These are phyloP conservation scores for Pichia sp. DNA, from an alignment of 1,139 yeast species.

Conservation along the genomic window DNA sequence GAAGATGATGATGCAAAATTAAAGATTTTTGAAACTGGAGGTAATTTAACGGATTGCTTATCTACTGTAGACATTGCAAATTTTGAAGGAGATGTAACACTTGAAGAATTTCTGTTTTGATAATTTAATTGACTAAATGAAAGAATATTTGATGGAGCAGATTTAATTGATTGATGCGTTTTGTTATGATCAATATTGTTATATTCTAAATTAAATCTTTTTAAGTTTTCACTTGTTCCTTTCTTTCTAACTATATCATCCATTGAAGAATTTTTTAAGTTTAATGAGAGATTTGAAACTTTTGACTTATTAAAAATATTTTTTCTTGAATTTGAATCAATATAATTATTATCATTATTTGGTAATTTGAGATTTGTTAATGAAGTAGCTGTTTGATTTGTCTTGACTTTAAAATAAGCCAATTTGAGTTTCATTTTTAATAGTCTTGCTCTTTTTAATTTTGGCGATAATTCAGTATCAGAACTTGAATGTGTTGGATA, in stretches of 20 bases:
- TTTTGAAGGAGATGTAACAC: conserved; percentile 23
- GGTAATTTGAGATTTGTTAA: conserved; percentile 25
- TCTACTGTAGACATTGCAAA: conserved; percentile 3
- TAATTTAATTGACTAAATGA: background rate
- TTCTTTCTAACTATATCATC: conserved; percentile 24
- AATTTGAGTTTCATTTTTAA: conserved; percentile 66
- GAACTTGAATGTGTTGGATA: background rate
- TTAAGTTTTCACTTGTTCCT: conserved; percentile 23
- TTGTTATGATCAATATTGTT: background rate
- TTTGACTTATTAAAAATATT: background rate
- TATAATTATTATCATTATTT: background rate
- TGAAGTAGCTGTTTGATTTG: conserved; percentile 43
- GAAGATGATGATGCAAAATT: background rate
- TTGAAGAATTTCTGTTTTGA: background rate
- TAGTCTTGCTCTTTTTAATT: conserved; percentile 43
- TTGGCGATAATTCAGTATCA: conserved; percentile 18
- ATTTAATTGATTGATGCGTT: background rate
- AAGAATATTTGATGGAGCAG: conserved; percentile 4
- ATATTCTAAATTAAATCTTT: conserved; percentile 18
- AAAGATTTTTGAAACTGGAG: conserved; percentile 23
- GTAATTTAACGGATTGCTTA: conserved; percentile 17
- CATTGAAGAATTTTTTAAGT: conserved; percentile 12
- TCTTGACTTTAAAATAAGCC: conserved; percentile 70
- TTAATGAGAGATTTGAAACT: background rate
- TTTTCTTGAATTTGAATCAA: background rate